Percentiles rank a stretch among this genome's conserved stretches.
Conservation (phyloP, 208 protist species). For the Trypanosoma conorhini region DNA sequence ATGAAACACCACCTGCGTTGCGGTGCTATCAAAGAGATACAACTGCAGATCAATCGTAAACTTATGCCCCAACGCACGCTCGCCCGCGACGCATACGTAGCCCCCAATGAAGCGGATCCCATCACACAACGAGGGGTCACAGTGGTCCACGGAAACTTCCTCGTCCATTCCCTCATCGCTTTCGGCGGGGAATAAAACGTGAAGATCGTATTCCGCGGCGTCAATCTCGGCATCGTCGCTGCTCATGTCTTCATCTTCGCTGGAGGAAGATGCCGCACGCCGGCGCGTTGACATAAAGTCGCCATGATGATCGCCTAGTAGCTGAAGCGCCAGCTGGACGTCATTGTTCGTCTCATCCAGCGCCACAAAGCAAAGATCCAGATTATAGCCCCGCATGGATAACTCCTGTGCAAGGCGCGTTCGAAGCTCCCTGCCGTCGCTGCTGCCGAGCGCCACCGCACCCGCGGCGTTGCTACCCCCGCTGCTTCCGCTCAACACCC, state of each 20-base stretch:
- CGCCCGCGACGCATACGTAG: slow-evolving; percentile 53
- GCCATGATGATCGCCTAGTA: slow-evolving; percentile 36
- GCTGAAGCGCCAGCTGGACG: slow-evolving; percentile 28
- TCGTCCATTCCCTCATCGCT: slow-evolving; percentile 48
- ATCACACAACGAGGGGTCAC: slow-evolving; percentile 31
- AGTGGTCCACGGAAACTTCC: slow-evolving; percentile 29
- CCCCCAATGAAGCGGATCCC: slow-evolving; percentile 74
- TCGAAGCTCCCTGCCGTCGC: slow-evolving; percentile 17
- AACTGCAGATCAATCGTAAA: slow-evolving; percentile 80
- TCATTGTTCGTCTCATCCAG: slow-evolving; percentile 37
- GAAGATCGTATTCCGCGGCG: slow-evolving; percentile 33
- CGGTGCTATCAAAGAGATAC: slow-evolving; percentile 41
- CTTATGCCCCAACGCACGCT: slow-evolving; percentile 38
- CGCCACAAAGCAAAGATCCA: slow-evolving; percentile 38
- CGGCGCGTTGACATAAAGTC: slow-evolving; percentile 34
- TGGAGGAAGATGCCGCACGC: slow-evolving; percentile 24
- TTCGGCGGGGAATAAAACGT: slow-evolving; percentile 30
- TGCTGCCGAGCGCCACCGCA: background rate
- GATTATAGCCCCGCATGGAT: slow-evolving; percentile 39
- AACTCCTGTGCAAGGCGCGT: slow-evolving; percentile 34
- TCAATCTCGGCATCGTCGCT: slow-evolving; percentile 38
- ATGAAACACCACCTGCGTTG: slow-evolving; percentile 74
- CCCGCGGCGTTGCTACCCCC: background rate
- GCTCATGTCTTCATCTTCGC: slow-evolving; percentile 34
- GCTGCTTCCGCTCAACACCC: background rate